Evolutionary conservation across 2,329 filamentous ascomycete species (phyloP).

Genomic region (Ophiostoma sp.): DNA sequence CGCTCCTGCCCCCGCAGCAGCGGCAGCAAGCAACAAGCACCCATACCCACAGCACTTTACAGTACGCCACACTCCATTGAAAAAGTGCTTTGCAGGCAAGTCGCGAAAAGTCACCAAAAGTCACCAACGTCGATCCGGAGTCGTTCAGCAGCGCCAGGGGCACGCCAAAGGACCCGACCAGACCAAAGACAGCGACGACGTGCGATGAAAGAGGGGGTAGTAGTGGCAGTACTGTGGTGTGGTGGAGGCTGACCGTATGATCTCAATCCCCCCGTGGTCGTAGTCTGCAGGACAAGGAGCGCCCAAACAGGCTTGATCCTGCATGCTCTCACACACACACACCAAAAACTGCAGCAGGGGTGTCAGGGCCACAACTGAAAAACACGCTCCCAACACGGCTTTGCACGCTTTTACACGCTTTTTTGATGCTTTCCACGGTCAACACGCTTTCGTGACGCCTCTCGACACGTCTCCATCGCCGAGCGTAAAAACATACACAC

Average conservation of each 20-base stretch:
- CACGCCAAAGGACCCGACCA: conserved; percentile 8
- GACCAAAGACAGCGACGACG: conserved; percentile 5
- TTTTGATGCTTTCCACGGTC: not conserved
- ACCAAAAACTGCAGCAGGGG: not conserved
- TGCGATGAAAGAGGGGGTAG: conserved; percentile 9
- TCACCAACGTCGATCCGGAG: not conserved
- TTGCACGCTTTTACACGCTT: conserved; percentile 9
- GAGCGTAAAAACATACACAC: not conserved
- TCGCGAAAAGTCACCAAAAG: not conserved
- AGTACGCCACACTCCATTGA: conserved; percentile 3
- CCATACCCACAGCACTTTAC: not conserved
- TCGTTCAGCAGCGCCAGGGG: conserved; percentile 13
- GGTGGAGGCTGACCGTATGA: conserved; percentile 8
- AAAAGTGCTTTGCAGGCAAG: not conserved
- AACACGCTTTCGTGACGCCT: conserved; percentile 10
- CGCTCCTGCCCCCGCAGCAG: not conserved
- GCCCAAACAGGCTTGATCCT: conserved; percentile 21
- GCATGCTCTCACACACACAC: conserved; percentile 13
- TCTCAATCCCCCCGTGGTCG: conserved; percentile 7
- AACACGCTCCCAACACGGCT: conserved; percentile 6
- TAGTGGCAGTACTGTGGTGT: not conserved
- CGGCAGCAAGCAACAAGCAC: not conserved
- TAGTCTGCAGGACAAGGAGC: not conserved
- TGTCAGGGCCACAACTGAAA: not conserved
- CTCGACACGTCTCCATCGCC: conserved; percentile 17